Evolutionary conservation across 2,329 filamentous ascomycete genomes (phyloP), one percentile per base, ranked within the genome.

Genomic region (Fusarium citri): DNA sequence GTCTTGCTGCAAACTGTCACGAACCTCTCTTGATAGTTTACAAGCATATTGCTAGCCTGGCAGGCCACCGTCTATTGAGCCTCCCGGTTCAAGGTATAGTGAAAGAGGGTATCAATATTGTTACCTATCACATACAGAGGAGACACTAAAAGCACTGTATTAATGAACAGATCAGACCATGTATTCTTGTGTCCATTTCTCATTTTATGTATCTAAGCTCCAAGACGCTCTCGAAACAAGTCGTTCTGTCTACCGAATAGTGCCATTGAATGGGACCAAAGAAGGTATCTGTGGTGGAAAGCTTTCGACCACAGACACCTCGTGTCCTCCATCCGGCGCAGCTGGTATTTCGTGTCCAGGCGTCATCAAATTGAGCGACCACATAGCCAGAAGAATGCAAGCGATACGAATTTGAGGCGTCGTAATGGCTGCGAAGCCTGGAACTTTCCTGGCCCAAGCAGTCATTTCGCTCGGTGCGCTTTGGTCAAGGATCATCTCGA

Each of bases 11-110:
- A 34, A 8, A 9, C 4, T 18, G 15, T 3, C 15, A 18, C 8
- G 4, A 9, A 2, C 15, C 8, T 34, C 8, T 9, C 8, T 5
- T 4, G 15, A 1, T 8, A 16, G 30, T 34, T 8, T 4, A 9
- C 30, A 16, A 34, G 31, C 5, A 16, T 2, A 5, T 34, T 16
- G 2, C 16, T 16, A 1, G 5, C 31, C 3, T 18, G 31, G 8
- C 15, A 1, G 15, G 15, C 31, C 15, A 5, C 31, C 1, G 31
- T 34, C 15, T 18, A 5, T 18, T 18, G 31, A 34, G 31, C 8
- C 15, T 34, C 15, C 4, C 5, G 31, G 31, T 18, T 2, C 15
- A 34, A 34, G 8, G 5, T 34, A 5, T 0, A 8, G 30, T 4
- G 15, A 30, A 30, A 6, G 15, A 14, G 28, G 30, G 30, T 4